phyloP scores from a whole-genome alignment of 129 eudicot genomes.

The Apium graveolens region DNA sequence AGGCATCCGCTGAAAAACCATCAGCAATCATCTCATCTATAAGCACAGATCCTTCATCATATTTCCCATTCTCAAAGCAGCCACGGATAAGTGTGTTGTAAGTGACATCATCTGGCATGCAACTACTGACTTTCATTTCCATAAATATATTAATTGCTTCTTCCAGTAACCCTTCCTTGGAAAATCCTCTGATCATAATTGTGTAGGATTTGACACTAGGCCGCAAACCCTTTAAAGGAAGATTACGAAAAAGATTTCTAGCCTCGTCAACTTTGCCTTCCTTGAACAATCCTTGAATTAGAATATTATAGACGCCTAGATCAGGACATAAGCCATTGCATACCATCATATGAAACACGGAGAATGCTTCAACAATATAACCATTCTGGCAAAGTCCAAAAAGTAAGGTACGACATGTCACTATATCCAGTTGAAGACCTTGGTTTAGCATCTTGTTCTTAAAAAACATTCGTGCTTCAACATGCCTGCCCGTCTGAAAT shows the following conservation, averaged over 20 bases:
- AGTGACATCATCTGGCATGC: neutral
- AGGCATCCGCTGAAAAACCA: too few species aligned
- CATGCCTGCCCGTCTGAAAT: neutral
- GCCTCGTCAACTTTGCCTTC: neutral
- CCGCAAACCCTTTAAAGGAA: neutral
- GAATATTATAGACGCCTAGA: neutral
- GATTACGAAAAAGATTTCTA: neutral
- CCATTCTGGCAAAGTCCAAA: neutral
- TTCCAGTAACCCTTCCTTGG: neutral
- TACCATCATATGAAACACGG: neutral
- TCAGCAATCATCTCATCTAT: too few species aligned
- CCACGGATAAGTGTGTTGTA: neutral
- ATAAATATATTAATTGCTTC: neutral
- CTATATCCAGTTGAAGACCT: neutral
- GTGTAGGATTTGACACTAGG: neutral
- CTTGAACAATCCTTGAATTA: neutral
- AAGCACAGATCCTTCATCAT: neutral
- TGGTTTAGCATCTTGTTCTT: neutral
- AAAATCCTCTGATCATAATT: neutral
- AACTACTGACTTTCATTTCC: slow-evolving; percentile 1
- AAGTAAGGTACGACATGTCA: neutral
- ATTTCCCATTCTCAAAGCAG: neutral
- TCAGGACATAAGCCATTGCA: neutral
- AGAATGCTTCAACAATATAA: neutral
- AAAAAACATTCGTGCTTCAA: neutral